Evolutionary conservation across 2,329 filamentous ascomycete genomes (phyloP).

Genomic region (Macroventuria anomochaeta): DNA sequence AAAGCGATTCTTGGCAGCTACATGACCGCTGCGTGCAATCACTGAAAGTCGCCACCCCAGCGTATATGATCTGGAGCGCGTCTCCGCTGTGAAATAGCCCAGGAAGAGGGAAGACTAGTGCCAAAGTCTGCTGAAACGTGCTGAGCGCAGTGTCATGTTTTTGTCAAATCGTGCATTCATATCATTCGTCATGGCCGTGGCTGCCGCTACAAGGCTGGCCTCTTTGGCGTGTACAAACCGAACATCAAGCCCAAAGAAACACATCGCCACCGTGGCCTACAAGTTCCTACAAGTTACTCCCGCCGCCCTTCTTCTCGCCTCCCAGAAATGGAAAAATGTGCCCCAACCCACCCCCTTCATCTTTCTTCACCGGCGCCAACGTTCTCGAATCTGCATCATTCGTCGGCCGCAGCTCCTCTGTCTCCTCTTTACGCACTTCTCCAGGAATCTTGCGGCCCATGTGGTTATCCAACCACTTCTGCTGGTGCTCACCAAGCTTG

Average conservation of each 20-base stretch:
- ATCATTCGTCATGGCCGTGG: neutral
- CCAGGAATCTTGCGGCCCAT: constrained; percentile 38
- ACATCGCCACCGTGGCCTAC: neutral
- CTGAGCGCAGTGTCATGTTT: too few relatives aligned
- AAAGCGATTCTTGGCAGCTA: too few relatives aligned
- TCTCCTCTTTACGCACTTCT: constrained; percentile 18
- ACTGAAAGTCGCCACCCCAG: too few relatives aligned
- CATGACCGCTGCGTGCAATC: too few relatives aligned
- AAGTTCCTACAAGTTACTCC: constrained; percentile 4
- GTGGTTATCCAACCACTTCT: constrained; percentile 46
- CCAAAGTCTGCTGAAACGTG: too few relatives aligned
- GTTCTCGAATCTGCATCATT: neutral
- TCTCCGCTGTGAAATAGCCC: too few relatives aligned
- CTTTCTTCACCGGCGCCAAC: neutral
- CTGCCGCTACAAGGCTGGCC: too few relatives aligned
- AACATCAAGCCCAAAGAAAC: neutral
- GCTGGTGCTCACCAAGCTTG: constrained; percentile 35
- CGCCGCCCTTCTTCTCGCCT: neutral
- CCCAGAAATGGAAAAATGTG: constrained; percentile 31
- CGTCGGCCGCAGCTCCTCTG: neutral
- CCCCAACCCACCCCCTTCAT: neutral
- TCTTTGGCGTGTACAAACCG: neutral
- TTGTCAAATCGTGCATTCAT: neutral
- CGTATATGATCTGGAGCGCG: too few relatives aligned
- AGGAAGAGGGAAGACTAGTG: too few relatives aligned